Evolutionary conservation across 2,329 filamentous ascomycete genomes (phyloP).

Genomic region (Epichloe coenophiala): DNA sequence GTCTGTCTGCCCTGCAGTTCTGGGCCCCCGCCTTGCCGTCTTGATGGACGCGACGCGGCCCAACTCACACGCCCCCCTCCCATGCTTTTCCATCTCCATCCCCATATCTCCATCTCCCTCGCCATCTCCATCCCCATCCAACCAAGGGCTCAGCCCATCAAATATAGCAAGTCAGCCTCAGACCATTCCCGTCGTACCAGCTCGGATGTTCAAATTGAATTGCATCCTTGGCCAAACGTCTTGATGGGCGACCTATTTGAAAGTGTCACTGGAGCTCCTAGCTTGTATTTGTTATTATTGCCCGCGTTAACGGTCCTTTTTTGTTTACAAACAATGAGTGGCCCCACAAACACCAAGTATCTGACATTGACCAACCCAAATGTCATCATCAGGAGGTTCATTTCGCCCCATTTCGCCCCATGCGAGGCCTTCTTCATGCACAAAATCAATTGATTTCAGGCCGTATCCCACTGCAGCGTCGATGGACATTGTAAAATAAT

Average conservation of each 20-base stretch:
- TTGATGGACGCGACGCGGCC: constrained; percentile 1
- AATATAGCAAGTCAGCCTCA: neutral
- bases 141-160: neutral
- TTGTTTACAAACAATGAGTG: neutral
- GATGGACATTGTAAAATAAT: no score
- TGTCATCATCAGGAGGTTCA: no score
- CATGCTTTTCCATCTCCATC: neutral
- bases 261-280: neutral
- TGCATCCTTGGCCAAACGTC: neutral
- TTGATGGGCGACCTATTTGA: neutral
- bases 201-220: neutral
- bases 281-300: neutral
- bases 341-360: neutral
- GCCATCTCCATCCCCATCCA: no score
- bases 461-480: no score
- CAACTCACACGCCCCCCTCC: neutral
- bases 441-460: no score
- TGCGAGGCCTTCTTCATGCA: no score
- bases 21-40: neutral
- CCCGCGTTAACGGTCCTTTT: neutral
- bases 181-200: neutral
- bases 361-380: no score
- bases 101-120: no score
- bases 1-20: neutral
- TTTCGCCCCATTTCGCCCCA: no score